Percentiles rank a stretch among this genome's conserved stretches.
These are phyloP conservation scores for Apodospora peruviana DNA, from an alignment of 495 filamentous ascomycete genomes.

Conservation along the genomic window DNA sequence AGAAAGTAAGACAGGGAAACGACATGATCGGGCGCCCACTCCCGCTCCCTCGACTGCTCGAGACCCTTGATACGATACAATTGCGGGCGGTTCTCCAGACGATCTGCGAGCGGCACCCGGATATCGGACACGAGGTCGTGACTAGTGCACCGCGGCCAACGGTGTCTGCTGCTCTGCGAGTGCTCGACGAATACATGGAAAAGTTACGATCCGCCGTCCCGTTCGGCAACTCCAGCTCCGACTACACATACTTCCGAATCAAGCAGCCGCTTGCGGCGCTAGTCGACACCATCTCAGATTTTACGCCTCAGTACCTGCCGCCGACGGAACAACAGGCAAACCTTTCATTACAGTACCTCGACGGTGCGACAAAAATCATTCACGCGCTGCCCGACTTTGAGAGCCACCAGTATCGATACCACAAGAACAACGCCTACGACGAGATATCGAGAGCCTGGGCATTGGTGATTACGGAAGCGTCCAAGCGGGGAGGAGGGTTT, in stretches of 20 bases:
- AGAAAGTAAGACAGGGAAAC: constrained; percentile 50
- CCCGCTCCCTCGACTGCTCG: constrained; percentile 73
- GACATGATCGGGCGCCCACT: constrained; percentile 77
- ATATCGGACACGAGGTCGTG: constrained; percentile 75
- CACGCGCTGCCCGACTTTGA: constrained; percentile 86
- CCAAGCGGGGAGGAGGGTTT: constrained; percentile 87
- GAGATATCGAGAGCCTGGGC: constrained; percentile 93
- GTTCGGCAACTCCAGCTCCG: constrained; percentile 75
- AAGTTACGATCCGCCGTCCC: constrained; percentile 77
- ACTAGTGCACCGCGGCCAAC: constrained; percentile 78
- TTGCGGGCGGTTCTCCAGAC: constrained; percentile 76
- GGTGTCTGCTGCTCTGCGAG: constrained; percentile 69
- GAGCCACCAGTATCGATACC: constrained; percentile 75
- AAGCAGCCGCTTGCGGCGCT: constrained; percentile 73
- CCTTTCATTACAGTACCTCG: constrained; percentile 75
- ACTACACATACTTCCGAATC: constrained; percentile 93
- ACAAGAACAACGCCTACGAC: constrained; percentile 92
- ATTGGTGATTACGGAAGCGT: constrained; percentile 82
- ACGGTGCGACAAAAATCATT: constrained; percentile 82
- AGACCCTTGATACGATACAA: constrained; percentile 81
- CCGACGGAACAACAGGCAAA: constrained; percentile 79
- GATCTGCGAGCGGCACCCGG: constrained; percentile 84
- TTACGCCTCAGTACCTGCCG: constrained; percentile 90
- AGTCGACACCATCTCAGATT: constrained; percentile 85
- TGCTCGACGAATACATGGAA: constrained; percentile 75